Conservation (phyloP, 495 filamentous ascomycete species). For the Aspergillus ostianus region DNA sequence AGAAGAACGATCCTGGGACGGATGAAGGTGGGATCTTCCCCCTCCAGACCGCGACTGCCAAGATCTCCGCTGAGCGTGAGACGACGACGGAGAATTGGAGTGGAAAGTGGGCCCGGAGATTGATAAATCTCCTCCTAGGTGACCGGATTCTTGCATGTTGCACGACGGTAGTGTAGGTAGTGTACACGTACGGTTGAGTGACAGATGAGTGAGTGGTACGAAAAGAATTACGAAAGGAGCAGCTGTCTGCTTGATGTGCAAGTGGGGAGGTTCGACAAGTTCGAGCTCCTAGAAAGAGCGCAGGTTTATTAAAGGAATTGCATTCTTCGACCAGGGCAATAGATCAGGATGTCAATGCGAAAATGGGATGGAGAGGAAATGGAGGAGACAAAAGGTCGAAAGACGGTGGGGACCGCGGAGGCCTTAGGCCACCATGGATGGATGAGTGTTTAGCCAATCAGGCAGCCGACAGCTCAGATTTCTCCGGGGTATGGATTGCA, state of each 20-base stretch:
- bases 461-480: neutral
- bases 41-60: slow-evolving; percentile 26
- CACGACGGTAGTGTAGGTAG: neutral
- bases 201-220: neutral
- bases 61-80: slow-evolving; percentile 29
- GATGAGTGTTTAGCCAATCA: neutral
- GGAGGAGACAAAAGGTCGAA: neutral
- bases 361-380: neutral
- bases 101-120: neutral
- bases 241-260: neutral
- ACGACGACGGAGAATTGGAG: slow-evolving; percentile 7
- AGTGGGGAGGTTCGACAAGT: neutral
- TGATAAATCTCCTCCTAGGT: neutral
- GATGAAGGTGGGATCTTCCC: slow-evolving; percentile 1
- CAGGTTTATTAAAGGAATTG: neutral
- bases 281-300: neutral
- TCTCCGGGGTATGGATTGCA: too few relatives aligned
- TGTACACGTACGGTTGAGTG: neutral
- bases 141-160: neutral
- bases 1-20: slow-evolving; percentile 20
- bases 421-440: neutral
- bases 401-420: neutral
- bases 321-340: neutral
- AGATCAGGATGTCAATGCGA: neutral
- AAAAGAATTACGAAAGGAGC: neutral